phyloP scores from a whole-genome alignment of 2,329 filamentous ascomycete species.

The Sordariomycetes sp. region DNA sequence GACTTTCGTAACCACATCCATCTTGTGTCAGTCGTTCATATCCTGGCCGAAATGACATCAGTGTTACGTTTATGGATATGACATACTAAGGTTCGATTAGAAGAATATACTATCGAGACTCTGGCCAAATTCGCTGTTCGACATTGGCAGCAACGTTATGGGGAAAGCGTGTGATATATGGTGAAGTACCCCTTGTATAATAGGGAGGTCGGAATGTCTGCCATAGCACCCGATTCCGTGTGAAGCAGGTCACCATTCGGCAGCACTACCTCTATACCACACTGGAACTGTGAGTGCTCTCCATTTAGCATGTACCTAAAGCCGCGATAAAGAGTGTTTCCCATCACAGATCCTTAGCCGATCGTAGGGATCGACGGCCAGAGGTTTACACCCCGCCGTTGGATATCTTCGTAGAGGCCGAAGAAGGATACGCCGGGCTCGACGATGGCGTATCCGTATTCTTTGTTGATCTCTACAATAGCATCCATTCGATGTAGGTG shows the following conservation, averaged over 20 bases:
- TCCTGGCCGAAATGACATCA: neutral
- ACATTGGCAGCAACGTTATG: neutral
- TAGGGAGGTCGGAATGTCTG: conserved; percentile 8
- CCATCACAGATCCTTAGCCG: conserved; percentile 8
- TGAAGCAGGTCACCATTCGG: conserved; percentile 21
- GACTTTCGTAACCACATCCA: neutral
- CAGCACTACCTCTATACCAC: conserved; percentile 26
- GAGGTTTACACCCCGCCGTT: conserved; percentile 19
- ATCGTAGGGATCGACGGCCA: conserved; percentile 31
- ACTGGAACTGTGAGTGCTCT: conserved; percentile 25
- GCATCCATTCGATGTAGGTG: conserved; percentile 27
- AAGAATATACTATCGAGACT: conserved; percentile 7
- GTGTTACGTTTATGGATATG: neutral
- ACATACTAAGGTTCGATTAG: conserved; percentile 6
- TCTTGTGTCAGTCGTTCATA: neutral
- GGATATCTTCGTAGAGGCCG: conserved; percentile 19
- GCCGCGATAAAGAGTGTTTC: conserved; percentile 18
- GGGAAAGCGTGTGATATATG: neutral
- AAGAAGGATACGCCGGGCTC: conserved; percentile 30
- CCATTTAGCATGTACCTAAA: conserved; percentile 14
- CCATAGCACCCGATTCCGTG: conserved; percentile 25
- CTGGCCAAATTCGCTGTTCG: conserved; percentile 8
- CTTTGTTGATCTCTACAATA: conserved; percentile 25
- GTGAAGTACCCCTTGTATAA: conserved; percentile 4
- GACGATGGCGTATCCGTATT: conserved; percentile 27